These are phyloP conservation scores for Umbelopsis isabellina DNA, from an alignment of 192 early-diverging fungal genomes.

Conservation along the genomic window DNA sequence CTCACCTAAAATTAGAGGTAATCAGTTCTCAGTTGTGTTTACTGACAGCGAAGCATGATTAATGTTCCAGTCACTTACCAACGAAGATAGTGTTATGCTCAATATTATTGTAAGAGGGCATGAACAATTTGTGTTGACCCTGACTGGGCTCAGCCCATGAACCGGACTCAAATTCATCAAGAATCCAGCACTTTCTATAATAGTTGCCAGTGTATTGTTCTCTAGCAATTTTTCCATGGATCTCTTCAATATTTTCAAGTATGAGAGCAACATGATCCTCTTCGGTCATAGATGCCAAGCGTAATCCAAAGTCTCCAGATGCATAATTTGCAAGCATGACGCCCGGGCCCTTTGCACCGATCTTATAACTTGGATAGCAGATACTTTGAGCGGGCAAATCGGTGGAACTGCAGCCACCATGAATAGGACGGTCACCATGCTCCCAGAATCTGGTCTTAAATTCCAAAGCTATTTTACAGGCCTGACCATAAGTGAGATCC, in stretches of 20 bases:
- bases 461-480: conserved; percentile 27
- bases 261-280: conserved; percentile 25
- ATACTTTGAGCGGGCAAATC: conserved; percentile 24
- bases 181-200: conserved; percentile 27
- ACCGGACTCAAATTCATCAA: conserved; percentile 27
- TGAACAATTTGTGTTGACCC: conserved; percentile 22
- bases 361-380: conserved; percentile 29
- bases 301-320: conserved; percentile 12
- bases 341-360: conserved; percentile 9
- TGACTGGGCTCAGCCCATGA: conserved; percentile 20
- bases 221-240: conserved; percentile 28
- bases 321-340: conserved; percentile 33
- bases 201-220: conserved; percentile 31
- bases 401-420: conserved; percentile 30
- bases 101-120: conserved; percentile 24
- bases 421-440: conserved; percentile 30
- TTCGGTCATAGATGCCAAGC: conserved; percentile 25
- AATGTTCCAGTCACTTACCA: not conserved
- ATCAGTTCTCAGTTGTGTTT: too few species aligned
- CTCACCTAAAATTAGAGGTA: conserved; percentile 13
- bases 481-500: conserved; percentile 16
- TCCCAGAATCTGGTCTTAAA: conserved; percentile 42
- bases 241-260: conserved; percentile 27
- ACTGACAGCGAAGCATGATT: too few species aligned
- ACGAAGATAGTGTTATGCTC: conserved; percentile 29